A percentile compares a stretch with the other conserved stretches of the same genome.
phyloP scores from a whole-genome alignment of 306 rosid species.

The Lupinus albus region DNA sequence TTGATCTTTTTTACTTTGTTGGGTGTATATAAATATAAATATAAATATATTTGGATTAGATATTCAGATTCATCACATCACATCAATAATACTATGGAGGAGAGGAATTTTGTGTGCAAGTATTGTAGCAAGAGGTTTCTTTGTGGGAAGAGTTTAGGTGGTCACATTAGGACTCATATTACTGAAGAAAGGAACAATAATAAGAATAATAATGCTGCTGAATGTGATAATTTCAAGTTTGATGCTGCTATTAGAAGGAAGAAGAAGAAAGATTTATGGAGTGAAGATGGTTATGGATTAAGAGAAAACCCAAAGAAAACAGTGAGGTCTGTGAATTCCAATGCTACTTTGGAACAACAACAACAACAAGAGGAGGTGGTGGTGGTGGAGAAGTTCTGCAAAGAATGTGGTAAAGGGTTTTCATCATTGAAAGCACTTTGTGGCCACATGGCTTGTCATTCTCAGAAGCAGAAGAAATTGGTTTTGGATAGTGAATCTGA shows the following conservation, averaged over 20 bases:
- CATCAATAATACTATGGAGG: conserved; percentile 36
- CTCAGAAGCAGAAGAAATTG: conserved; percentile 60
- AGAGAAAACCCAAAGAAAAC: conserved; percentile 83
- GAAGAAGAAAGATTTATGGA: conserved; percentile 51
- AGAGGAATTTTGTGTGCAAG: conserved; percentile 68
- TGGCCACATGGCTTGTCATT: conserved; percentile 90
- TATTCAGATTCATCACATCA: conserved; percentile 27
- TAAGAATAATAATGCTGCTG: not conserved
- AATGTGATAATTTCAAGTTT: conserved; percentile 37
- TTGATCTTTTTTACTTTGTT: conserved; percentile 32
- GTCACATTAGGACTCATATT: conserved; percentile 78
- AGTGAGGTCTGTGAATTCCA: conserved; percentile 60
- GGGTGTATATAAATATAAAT: conserved; percentile 23
- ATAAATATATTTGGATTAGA: conserved; percentile 17
- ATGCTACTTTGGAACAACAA: conserved; percentile 31
- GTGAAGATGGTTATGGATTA: conserved; percentile 55
- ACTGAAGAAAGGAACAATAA: conserved; percentile 39
- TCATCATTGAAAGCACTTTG: conserved; percentile 76
- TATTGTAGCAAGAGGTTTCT: conserved; percentile 64
- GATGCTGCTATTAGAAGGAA: conserved; percentile 37
- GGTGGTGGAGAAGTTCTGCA: conserved; percentile 58
- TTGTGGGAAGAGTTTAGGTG: conserved; percentile 83
- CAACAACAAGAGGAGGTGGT: too few relatives aligned
- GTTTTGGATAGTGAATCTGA: conserved; percentile 62
- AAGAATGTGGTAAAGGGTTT: conserved; percentile 89